Evolutionary conservation across 345 rosid genomes (phyloP).

Genomic region (Populus euphratica): DNA sequence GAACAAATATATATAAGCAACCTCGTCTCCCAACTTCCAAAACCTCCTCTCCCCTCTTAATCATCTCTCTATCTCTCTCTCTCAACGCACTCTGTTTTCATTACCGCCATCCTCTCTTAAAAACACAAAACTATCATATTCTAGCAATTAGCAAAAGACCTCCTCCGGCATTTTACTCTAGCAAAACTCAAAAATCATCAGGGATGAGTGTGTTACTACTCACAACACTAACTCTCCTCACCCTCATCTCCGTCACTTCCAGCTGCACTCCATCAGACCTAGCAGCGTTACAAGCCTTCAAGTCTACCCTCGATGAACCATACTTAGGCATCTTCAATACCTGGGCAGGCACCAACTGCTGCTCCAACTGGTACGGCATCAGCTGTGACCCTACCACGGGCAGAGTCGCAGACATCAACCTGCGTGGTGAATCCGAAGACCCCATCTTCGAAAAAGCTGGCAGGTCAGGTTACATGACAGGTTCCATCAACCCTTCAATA

Average conservation of each 20-base stretch:
- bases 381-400: constrained; percentile 65
- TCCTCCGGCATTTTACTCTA: background rate
- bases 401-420: constrained; percentile 71
- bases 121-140: background rate
- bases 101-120: background rate
- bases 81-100: background rate
- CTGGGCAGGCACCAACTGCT: constrained; percentile 68
- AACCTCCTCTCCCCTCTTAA: background rate
- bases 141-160: background rate
- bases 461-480: constrained; percentile 79
- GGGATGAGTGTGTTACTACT: constrained; percentile 29
- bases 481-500: constrained; percentile 66
- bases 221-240: constrained; percentile 25
- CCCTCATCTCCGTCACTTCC: constrained; percentile 29
- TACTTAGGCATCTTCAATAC: constrained; percentile 70
- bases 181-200: background rate
- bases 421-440: constrained; percentile 94
- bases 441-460: constrained; percentile 70
- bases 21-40: background rate
- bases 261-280: constrained; percentile 57
- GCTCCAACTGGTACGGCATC: constrained; percentile 73
- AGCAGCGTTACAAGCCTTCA: constrained; percentile 54
- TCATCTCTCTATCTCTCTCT: background rate
- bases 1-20: background rate
- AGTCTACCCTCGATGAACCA: constrained; percentile 62